Conservation (phyloP, 495 filamentous ascomycete genomes). For the Copromyces sp. region DNA sequence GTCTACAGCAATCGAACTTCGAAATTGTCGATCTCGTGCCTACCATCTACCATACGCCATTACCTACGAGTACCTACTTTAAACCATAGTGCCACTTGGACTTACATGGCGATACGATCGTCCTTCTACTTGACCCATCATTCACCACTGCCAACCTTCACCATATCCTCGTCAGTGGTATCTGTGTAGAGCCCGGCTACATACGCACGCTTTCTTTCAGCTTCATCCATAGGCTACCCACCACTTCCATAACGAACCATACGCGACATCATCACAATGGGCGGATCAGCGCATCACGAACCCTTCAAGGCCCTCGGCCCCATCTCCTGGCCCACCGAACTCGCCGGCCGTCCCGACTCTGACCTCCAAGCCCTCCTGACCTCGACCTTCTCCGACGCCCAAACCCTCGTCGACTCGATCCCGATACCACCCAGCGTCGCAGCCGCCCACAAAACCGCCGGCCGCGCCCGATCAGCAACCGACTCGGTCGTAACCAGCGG, state of each 20-base stretch:
- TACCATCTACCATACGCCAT: not conserved
- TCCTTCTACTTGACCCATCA: not conserved
- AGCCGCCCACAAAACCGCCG: not conserved
- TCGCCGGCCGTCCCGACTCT: slow-evolving; percentile 40
- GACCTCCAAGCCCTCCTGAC: slow-evolving; percentile 28
- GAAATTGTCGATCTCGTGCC: not conserved
- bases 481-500: slow-evolving; percentile 18
- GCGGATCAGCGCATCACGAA: slow-evolving; percentile 37
- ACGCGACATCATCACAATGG: not conserved
- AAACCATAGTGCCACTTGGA: not conserved
- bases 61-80: not conserved
- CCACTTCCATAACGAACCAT: not conserved
- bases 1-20: not conserved
- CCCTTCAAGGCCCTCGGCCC: slow-evolving; percentile 68
- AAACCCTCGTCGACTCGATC: slow-evolving; percentile 67
- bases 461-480: slow-evolving; percentile 20
- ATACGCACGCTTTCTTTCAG: not conserved
- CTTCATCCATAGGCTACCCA: not conserved
- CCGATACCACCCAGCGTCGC: slow-evolving; percentile 28
- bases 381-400: slow-evolving; percentile 51
- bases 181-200: not conserved
- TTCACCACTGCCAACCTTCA: not conserved
- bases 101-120: not conserved
- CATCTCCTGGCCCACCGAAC: slow-evolving; percentile 51
- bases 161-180: not conserved